Evolutionary conservation across 2,329 filamentous ascomycete genomes (phyloP).

Genomic region (Phialophora expanda): DNA sequence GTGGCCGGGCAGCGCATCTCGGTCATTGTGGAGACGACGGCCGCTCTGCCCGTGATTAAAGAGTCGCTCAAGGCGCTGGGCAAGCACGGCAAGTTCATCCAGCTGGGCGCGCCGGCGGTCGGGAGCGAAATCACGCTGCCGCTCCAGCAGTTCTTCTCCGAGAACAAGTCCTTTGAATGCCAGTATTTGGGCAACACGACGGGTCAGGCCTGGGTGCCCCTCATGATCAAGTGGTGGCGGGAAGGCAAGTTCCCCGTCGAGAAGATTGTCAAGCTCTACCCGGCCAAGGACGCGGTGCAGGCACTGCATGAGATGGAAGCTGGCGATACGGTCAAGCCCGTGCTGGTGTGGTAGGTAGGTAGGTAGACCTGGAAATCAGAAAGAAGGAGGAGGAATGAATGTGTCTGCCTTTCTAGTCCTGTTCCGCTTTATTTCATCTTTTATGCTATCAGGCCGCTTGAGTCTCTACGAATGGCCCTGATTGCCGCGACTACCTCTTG

Average conservation of each 20-base stretch:
- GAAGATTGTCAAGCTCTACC: conserved; percentile 53
- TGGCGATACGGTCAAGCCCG: conserved; percentile 41
- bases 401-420: background rate
- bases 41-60: conserved; percentile 50
- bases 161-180: conserved; percentile 56
- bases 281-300: conserved; percentile 41
- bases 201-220: conserved; percentile 50
- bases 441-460: conserved; percentile 40
- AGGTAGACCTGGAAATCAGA: background rate
- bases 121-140: conserved; percentile 52
- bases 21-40: conserved; percentile 59
- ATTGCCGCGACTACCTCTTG: conserved; percentile 52
- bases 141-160: conserved; percentile 50
- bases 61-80: conserved; percentile 52
- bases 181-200: conserved; percentile 55
- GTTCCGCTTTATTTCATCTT: conserved; percentile 12
- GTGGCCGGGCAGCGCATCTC: conserved; percentile 50
- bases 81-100: conserved; percentile 56
- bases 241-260: conserved; percentile 56
- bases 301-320: conserved; percentile 41
- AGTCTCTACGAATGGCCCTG: conserved; percentile 47
- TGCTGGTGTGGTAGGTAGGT: conserved; percentile 40
- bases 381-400: too few relatives aligned
- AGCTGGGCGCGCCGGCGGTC: conserved; percentile 56
- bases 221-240: conserved; percentile 57